Conservation (phyloP, 768 basidiomycete genomes). For the Trametes gibbosa region DNA sequence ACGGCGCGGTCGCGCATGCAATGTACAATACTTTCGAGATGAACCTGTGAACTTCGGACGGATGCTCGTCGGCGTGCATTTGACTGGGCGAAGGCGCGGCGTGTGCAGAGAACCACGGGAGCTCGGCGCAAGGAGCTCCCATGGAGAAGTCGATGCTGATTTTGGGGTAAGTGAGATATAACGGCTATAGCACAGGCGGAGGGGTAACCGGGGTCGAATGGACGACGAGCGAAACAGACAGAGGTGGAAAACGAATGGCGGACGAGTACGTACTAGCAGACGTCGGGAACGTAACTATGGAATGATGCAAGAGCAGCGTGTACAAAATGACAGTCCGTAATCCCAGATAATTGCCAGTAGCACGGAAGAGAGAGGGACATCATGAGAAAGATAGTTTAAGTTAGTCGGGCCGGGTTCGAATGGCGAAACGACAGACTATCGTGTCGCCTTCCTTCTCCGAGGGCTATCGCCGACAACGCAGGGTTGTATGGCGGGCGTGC, state of each 20-base stretch:
- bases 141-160: conserved; percentile 1
- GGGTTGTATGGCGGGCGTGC: conserved; percentile 1
- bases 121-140: background rate
- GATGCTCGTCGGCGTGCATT: background rate
- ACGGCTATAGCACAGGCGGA: conserved; percentile 13
- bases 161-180: conserved; percentile 11
- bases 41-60: background rate
- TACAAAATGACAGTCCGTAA: conserved; percentile 29
- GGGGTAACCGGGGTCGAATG: conserved; percentile 4
- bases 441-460: conserved; percentile 3
- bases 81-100: background rate
- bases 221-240: conserved; percentile 2
- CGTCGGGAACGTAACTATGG: conserved; percentile 19
- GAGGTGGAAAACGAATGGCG: conserved; percentile 10
- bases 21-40: background rate
- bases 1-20: background rate
- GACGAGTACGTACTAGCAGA: conserved; percentile 19
- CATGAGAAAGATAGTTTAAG: conserved; percentile 23
- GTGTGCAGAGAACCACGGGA: background rate
- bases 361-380: conserved; percentile 13
- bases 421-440: background rate
- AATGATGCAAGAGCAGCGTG: conserved; percentile 24
- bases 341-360: conserved; percentile 21
- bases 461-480: background rate
- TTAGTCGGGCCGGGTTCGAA: conserved; percentile 14